phyloP scores from a whole-genome alignment of 1,284 basidiomycete species.

The Trametes sp. region DNA sequence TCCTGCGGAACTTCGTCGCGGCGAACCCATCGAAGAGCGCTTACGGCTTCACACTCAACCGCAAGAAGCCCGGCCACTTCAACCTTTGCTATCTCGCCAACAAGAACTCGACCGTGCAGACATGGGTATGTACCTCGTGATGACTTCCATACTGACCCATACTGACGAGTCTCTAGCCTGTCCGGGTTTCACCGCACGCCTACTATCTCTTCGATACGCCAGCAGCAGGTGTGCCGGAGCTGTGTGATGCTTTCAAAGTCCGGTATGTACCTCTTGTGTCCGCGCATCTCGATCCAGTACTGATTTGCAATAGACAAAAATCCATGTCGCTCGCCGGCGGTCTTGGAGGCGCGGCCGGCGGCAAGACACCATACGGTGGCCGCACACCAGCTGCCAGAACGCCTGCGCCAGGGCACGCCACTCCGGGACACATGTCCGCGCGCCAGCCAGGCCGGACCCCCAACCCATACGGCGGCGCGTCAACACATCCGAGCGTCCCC shows the following conservation, averaged over 20 bases:
- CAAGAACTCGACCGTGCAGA: constrained; percentile 89
- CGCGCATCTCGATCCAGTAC: constrained; percentile 24
- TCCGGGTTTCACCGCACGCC: constrained; percentile 89
- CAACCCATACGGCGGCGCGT: constrained; percentile 66
- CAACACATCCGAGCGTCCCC: constrained; percentile 35
- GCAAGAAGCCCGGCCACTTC: constrained; percentile 92
- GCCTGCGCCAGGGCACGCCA: constrained; percentile 67
- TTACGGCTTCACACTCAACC: constrained; percentile 96
- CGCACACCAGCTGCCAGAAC: constrained; percentile 81
- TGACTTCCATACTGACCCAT: not conserved
- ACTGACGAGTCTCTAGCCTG: constrained; percentile 61
- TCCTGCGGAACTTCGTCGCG: constrained; percentile 88
- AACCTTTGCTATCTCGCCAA: constrained; percentile 94
- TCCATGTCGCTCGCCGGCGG: constrained; percentile 72
- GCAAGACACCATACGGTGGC: constrained; percentile 84
- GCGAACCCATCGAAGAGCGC: constrained; percentile 95
- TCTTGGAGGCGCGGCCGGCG: constrained; percentile 56
- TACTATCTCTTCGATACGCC: constrained; percentile 90
- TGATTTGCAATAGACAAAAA: constrained; percentile 58
- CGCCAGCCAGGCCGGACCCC: constrained; percentile 76
- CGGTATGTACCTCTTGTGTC: constrained; percentile 54
- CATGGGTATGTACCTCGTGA: constrained; percentile 78
- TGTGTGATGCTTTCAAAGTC: constrained; percentile 97
- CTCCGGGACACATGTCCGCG: constrained; percentile 78
- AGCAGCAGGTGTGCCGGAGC: constrained; percentile 87